These are phyloP conservation scores for Agaricales sp. DNA, from an alignment of 1,284 basidiomycete species.

Conservation along the genomic window DNA sequence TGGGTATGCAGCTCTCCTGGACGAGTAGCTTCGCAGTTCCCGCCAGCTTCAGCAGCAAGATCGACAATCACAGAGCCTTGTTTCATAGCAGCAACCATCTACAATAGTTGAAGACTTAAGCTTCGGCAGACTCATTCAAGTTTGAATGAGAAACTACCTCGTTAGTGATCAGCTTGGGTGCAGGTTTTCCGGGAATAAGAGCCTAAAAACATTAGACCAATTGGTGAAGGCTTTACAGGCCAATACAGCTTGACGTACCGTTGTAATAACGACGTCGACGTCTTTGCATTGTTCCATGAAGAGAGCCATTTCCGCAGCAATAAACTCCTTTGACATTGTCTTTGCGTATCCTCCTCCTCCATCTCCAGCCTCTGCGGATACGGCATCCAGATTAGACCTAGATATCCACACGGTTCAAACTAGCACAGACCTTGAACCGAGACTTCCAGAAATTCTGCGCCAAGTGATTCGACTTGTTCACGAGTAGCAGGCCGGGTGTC, in stretches of 20 bases:
- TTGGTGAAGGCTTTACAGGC: conserved; percentile 2
- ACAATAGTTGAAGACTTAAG: neutral
- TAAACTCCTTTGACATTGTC: conserved; percentile 83
- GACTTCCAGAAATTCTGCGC: conserved; percentile 80
- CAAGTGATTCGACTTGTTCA: conserved; percentile 80
- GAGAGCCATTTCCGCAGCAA: conserved; percentile 80
- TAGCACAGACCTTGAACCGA: conserved; percentile 2
- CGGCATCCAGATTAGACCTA: neutral
- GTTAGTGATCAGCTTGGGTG: conserved; percentile 71
- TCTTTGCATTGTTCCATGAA: conserved; percentile 81
- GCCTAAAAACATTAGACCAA: conserved; percentile 32
- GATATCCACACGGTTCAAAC: too few species aligned
- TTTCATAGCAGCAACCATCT: conserved; percentile 78
- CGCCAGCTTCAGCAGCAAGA: conserved; percentile 75
- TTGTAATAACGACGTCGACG: conserved; percentile 81
- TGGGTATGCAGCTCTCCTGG: conserved; percentile 63
- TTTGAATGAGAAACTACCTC: conserved; percentile 27
- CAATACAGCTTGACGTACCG: conserved; percentile 28
- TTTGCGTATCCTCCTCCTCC: conserved; percentile 82
- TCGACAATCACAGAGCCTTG: conserved; percentile 82
- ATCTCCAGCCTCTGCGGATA: conserved; percentile 67
- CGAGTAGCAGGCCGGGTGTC: conserved; percentile 75
- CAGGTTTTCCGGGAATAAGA: conserved; percentile 74
- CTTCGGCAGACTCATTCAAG: conserved; percentile 2
- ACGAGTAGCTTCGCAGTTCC: conserved; percentile 72